phyloP scores from a whole-genome alignment of 805 yeast genomes.

The Metschnikowia picachoensis region DNA sequence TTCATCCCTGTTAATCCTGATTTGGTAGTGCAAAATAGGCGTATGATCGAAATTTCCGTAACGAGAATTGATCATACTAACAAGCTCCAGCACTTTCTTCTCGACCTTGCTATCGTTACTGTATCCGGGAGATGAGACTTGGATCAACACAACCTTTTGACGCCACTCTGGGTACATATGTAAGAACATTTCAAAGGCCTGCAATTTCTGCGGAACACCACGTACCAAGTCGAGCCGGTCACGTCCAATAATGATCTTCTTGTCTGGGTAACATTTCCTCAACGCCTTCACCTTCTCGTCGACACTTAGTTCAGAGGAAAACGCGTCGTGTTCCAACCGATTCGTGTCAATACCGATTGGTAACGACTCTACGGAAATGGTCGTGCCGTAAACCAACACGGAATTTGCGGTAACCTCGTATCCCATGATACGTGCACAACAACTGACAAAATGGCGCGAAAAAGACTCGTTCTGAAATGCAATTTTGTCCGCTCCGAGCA shows the following conservation, averaged over 20 bases:
- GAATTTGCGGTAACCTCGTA: constrained; percentile 59
- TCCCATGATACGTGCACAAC: constrained; percentile 85
- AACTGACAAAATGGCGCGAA: constrained; percentile 85
- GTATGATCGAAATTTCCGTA: constrained; percentile 79
- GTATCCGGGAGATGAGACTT: constrained; percentile 80
- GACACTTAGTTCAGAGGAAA: constrained; percentile 35
- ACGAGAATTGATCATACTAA: constrained; percentile 75
- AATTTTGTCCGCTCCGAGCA: constrained; percentile 83
- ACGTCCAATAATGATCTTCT: constrained; percentile 86
- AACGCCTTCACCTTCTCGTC: constrained; percentile 65
- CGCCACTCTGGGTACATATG: constrained; percentile 93
- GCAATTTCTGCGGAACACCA: constrained; percentile 89
- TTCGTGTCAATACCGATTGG: constrained; percentile 89
- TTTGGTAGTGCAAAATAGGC: constrained; percentile 91
- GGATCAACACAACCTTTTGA: constrained; percentile 80
- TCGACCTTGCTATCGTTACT: constrained; percentile 63
- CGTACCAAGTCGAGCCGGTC: constrained; percentile 89
- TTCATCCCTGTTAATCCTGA: constrained; percentile 83
- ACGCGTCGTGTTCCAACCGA: constrained; percentile 62
- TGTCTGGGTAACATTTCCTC: constrained; percentile 55
- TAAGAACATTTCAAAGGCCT: constrained; percentile 84
- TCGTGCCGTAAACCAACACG: constrained; percentile 72
- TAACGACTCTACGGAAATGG: constrained; percentile 65
- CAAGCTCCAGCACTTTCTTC: constrained; percentile 76
- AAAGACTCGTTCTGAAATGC: constrained; percentile 85